Evolutionary conservation across 1,139 yeast species (phyloP).

Genomic region (Saccharomyces hybrid): DNA sequence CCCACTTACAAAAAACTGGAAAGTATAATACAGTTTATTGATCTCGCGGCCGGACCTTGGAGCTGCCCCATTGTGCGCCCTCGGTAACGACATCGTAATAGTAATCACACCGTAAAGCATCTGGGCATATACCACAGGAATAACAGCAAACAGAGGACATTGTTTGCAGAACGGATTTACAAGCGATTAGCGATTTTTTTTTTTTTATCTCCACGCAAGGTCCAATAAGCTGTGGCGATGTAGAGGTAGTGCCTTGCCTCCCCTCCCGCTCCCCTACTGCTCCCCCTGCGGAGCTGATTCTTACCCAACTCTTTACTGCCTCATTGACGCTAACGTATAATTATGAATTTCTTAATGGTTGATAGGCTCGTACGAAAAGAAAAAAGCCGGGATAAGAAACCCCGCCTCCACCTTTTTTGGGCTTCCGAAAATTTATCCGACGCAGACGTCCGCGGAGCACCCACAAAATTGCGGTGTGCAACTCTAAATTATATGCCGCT

Average conservation of each 20-base stretch:
- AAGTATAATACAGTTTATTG: neutral
- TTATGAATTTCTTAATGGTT: neutral
- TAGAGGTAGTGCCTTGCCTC: neutral
- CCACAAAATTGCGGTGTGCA: neutral
- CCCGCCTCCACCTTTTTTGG: neutral
- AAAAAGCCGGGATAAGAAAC: slow-evolving; percentile 1
- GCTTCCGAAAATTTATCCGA: neutral
- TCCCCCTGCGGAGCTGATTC: neutral
- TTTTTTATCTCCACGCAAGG: too few species aligned
- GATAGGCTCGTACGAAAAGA: neutral
- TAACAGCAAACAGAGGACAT: too few species aligned
- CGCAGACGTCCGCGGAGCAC: neutral
- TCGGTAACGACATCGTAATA: too few species aligned
- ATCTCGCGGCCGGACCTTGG: too few species aligned
- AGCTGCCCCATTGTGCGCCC: too few species aligned
- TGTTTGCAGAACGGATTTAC: too few species aligned
- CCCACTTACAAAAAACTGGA: neutral
- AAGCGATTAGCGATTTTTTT: too few species aligned
- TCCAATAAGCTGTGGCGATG: neutral
- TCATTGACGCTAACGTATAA: neutral
- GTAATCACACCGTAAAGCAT: too few species aligned
- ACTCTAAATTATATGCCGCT: neutral
- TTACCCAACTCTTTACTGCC: neutral
- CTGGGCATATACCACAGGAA: too few species aligned
- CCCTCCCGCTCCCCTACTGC: too few species aligned